Evolutionary conservation across 2,329 filamentous ascomycete genomes (phyloP).

Genomic region (Aureobasidium leucospermi): DNA sequence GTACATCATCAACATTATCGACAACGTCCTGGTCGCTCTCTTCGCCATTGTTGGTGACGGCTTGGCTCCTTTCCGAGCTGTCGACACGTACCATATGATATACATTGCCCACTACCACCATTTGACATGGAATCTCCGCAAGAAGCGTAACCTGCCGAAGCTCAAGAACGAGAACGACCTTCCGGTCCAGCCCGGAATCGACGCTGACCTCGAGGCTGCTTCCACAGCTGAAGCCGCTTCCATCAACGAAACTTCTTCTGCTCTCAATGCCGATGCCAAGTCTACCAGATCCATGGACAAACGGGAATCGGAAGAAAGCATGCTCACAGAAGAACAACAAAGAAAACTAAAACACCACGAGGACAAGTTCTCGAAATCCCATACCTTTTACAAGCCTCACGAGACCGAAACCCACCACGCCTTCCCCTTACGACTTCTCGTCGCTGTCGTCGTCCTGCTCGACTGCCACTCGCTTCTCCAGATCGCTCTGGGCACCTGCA

Average conservation of each 20-base stretch:
- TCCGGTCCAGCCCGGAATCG: conserved; percentile 32
- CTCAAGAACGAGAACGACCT: conserved; percentile 64
- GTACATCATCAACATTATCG: conserved; percentile 48
- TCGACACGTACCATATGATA: conserved; percentile 84
- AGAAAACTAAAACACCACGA: conserved; percentile 67
- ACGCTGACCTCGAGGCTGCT: conserved; percentile 17
- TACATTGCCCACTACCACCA: conserved; percentile 69
- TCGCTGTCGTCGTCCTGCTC: conserved; percentile 70
- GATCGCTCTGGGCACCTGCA: conserved; percentile 69
- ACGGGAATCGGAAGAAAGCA: conserved; percentile 46
- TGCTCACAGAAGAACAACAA: conserved; percentile 60
- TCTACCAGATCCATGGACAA: conserved; percentile 38
- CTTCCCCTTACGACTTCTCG: conserved; percentile 66
- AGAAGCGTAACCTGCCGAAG: conserved; percentile 54
- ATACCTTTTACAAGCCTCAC: conserved; percentile 85
- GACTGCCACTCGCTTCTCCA: conserved; percentile 76
- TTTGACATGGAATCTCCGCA: conserved; percentile 56
- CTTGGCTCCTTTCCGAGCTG: conserved; percentile 61
- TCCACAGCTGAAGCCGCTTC: not conserved
- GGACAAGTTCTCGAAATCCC: conserved; percentile 69
- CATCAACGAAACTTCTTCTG: not conserved
- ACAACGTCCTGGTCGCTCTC: conserved; percentile 53
- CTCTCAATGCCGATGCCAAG: not conserved
- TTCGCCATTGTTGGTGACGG: conserved; percentile 59
- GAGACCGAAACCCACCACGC: conserved; percentile 76